These are phyloP conservation scores for Chaetomium sp. DNA, from an alignment of 2,329 filamentous ascomycete species.

Conservation along the genomic window DNA sequence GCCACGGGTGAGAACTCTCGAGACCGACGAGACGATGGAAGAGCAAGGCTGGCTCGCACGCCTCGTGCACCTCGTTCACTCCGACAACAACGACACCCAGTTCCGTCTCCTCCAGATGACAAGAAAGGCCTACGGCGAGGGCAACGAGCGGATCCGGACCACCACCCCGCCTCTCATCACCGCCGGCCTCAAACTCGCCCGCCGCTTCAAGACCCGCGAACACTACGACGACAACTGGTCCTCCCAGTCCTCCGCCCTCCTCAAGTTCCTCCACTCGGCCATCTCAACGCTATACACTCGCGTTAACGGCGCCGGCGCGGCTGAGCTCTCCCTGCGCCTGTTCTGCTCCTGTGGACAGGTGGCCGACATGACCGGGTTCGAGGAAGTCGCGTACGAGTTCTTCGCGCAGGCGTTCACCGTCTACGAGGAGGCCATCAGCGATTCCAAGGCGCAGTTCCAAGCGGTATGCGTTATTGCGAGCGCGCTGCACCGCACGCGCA, in stretches of 20 bases:
- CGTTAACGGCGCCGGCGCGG: constrained; percentile 68
- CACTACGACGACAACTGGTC: constrained; percentile 66
- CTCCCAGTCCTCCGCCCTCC: constrained; percentile 65
- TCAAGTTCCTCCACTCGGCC: constrained; percentile 90
- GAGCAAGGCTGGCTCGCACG: constrained; percentile 96
- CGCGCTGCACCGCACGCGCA: constrained; percentile 77
- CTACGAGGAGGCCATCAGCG: constrained; percentile 92
- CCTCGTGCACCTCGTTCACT: constrained; percentile 80
- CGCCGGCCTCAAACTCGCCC: constrained; percentile 79
- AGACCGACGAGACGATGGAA: constrained; percentile 96
- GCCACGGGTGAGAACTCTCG: constrained; percentile 60
- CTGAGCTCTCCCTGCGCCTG: constrained; percentile 80
- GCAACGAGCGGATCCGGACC: constrained; percentile 91
- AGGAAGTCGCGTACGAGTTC: constrained; percentile 96
- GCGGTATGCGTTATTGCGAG: constrained; percentile 92
- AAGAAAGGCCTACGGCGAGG: constrained; percentile 79
- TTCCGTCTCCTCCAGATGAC: constrained; percentile 87
- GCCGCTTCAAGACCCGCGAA: constrained; percentile 82
- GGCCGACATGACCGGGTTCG: constrained; percentile 82
- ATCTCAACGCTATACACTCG: constrained; percentile 83
- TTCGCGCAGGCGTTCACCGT: constrained; percentile 98
- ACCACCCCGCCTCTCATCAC: constrained; percentile 92
- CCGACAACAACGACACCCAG: constrained; percentile 83
- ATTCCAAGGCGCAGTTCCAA: constrained; percentile 95
- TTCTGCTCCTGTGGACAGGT: constrained; percentile 91